A percentile compares a stretch with the other conserved stretches of the same genome.
Conservation (phyloP, 345 rosid species). For the Physaria fendleri region DNA sequence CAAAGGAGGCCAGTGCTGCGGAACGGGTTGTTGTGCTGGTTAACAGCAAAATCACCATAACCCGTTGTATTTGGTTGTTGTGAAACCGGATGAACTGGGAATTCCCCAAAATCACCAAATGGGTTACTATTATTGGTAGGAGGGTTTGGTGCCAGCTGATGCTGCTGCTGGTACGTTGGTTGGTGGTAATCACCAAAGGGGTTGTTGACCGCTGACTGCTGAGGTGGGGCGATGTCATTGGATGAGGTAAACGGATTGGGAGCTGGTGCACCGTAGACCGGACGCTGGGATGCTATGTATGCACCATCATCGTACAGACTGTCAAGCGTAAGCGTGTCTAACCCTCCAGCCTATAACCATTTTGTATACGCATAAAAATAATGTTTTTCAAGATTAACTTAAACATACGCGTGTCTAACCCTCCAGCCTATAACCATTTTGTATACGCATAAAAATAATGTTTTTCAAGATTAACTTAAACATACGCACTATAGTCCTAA, state of each 20-base stretch:
- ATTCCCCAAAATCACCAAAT: conserved; percentile 47
- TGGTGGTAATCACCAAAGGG: conserved; percentile 79
- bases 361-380: neutral
- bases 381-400: no score
- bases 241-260: conserved; percentile 90
- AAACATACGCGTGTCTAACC: no score
- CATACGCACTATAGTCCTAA: neutral
- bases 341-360: conserved; percentile 79
- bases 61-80: conserved; percentile 26
- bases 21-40: conserved; percentile 30
- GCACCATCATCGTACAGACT: conserved; percentile 83
- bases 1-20: conserved; percentile 58
- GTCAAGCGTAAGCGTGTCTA: conserved; percentile 78
- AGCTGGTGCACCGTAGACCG: conserved; percentile 76
- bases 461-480: neutral
- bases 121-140: conserved; percentile 47
- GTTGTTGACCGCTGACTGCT: conserved; percentile 35
- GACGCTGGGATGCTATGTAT: conserved; percentile 77
- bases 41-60: conserved; percentile 31
- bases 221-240: conserved; percentile 59
- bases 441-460: no score
- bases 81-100: conserved; percentile 24
- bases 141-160: conserved; percentile 14
- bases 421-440: no score
- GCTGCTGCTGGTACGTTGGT: conserved; percentile 45